These are phyloP conservation scores for Solanum medicagineum DNA, from an alignment of 257 asterid species.

Conservation along the genomic window DNA sequence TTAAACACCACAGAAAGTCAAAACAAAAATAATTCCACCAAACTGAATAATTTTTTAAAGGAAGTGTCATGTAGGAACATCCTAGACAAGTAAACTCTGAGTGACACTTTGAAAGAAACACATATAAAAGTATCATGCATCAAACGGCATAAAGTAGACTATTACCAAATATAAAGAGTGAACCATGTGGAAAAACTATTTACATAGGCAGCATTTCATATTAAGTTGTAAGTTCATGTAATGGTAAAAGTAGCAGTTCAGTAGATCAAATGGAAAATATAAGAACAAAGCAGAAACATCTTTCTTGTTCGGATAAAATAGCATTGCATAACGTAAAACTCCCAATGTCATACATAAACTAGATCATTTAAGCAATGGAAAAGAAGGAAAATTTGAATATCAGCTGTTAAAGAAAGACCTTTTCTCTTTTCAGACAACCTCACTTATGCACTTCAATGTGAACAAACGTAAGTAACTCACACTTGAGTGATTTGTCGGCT, in stretches of 20 bases:
- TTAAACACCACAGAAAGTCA: neutral
- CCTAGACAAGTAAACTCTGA: neutral
- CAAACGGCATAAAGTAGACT: neutral
- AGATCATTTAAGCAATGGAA: neutral
- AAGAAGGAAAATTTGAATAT: neutral
- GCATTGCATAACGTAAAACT: neutral
- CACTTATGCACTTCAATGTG: neutral
- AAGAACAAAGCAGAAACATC: neutral
- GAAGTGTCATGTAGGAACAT: neutral
- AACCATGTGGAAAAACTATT: neutral
- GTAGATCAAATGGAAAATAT: neutral
- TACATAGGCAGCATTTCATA: neutral
- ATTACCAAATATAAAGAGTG: neutral
- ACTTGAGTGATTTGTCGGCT: slow-evolving; percentile 99
- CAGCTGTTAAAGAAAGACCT: neutral
- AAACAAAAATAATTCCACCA: neutral
- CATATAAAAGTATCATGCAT: neutral
- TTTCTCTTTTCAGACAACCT: neutral
- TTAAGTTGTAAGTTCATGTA: neutral
- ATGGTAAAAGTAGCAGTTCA: neutral
- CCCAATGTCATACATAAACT: neutral
- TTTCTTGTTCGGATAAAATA: neutral
- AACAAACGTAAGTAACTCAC: slow-evolving; percentile 33
- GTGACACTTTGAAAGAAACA: neutral
- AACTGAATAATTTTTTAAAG: neutral